Base-by-base conservation (phyloP, 1,139 yeast genomes). In the Hansenula sp. region DNA sequence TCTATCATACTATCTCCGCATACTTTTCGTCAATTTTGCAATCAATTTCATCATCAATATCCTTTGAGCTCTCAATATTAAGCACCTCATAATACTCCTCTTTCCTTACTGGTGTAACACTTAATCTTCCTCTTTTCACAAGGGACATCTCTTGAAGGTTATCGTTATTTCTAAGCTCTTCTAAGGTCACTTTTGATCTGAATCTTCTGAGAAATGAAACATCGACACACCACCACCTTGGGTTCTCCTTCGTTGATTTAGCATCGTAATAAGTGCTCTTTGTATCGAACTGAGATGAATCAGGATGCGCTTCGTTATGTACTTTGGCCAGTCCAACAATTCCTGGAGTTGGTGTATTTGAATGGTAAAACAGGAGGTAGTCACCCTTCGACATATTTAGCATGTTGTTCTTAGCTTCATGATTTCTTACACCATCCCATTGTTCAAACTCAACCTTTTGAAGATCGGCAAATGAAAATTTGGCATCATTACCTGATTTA, bases 381-480 rank as follows among this genome's bases (percentile, higher is more conserved):
- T 77, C 82, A 13, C 70, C 74, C 33, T 52, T 49, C 17, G 58
- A 49, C 82, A 77, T 77, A 39, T 63, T 60, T 24, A 66, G 52
- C 71, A 77, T 67, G 46, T 70, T 68, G 49, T 76, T 77, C 46
- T 72, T 64, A 2, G 82, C 81, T 55, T 76, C 81, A 46, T 71
- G 69, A 55, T 77, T 77, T 40, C 83, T 63, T 6, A 77, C 81
- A 1, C 83, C 82, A 47, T 75, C 78, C 82, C 82, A 77, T 17
- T 73, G 67, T 35, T 75, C 75, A 12, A 41, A 47, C 4, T 59
- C 63, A 18, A 65, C 68, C 10, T 59, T 51, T 18, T 67, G 56
- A n/a, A 77, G 58, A 35, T 71, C 76, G 15, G 63, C 63, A 10
- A 77, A 61, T 16, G 78, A 65, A 56, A 74, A 77, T 40, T 67